Percentiles rank a stretch among this genome's conserved stretches.
phyloP scores from a whole-genome alignment of 2,329 filamentous ascomycete species.

The Penicillium sp. region DNA sequence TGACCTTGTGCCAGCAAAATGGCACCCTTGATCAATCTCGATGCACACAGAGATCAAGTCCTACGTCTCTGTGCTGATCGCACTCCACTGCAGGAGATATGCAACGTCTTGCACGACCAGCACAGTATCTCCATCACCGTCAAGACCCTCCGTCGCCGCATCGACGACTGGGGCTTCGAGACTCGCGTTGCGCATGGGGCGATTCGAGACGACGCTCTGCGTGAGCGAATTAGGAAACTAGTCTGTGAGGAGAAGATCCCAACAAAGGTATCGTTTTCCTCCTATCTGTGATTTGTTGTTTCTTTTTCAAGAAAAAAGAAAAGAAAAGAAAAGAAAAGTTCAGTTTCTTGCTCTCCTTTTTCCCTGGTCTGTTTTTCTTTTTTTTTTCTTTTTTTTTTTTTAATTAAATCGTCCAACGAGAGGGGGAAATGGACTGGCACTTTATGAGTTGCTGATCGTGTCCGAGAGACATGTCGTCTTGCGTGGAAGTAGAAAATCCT shows the following conservation, averaged over 20 bases:
- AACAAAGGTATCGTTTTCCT: background rate
- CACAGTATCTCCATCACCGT: background rate
- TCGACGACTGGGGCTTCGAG: background rate
- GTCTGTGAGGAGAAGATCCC: background rate
- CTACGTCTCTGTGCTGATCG: background rate
- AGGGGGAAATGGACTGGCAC: no score
- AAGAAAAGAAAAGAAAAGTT: no score
- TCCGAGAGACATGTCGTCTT: background rate
- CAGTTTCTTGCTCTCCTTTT: no score
- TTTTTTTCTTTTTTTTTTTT: no score
- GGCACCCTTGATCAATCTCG: background rate
- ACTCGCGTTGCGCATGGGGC: background rate
- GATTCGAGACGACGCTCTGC: background rate
- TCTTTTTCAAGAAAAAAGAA: no score
- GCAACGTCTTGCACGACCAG: background rate
- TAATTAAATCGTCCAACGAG: no score
- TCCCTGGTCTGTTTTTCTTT: no score
- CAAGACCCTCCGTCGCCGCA: background rate
- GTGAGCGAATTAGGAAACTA: background rate
- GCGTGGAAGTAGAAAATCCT: background rate
- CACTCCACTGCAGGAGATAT: background rate
- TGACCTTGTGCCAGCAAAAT: background rate
- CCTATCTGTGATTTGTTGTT: background rate
- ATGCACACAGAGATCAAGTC: background rate
- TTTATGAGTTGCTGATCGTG: background rate